These are phyloP conservation scores for Trichosanthes truncata DNA, from an alignment of 306 rosid genomes.

Conservation along the genomic window DNA sequence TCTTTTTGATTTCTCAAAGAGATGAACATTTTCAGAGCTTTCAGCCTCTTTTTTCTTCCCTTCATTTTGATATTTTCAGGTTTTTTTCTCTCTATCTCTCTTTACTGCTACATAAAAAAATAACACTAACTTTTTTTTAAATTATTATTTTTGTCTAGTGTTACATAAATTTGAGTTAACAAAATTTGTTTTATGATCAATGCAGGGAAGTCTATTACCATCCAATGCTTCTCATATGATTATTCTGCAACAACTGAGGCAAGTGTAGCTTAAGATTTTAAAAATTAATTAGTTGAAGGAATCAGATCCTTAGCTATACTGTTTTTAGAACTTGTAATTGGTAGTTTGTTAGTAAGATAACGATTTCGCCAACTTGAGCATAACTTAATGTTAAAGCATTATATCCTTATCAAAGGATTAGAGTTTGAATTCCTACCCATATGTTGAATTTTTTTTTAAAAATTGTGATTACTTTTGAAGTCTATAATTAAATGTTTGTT, in stretches of 20 bases:
- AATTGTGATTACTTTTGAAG: not conserved
- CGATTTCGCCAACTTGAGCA: no score
- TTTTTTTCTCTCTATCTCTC: conserved; percentile 13
- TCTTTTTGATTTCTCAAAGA: not conserved
- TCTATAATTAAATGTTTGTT: not conserved
- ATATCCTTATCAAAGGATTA: no score
- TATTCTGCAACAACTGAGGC: conserved; percentile 54
- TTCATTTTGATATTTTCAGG: conserved; percentile 34
- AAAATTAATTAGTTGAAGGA: not conserved
- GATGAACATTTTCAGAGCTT: conserved; percentile 32
- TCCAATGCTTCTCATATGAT: conserved; percentile 38
- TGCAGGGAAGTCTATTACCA: conserved; percentile 35
- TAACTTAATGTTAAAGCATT: no score
- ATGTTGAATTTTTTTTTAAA: no score
- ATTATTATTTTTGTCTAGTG: not conserved
- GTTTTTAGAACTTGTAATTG: not conserved
- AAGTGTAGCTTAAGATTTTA: conserved; percentile 14
- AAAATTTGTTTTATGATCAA: not conserved
- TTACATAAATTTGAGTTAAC: not conserved
- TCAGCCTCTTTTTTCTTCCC: conserved; percentile 20
- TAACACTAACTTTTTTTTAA: not conserved
- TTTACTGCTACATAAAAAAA: not conserved
- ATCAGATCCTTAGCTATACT: not conserved
- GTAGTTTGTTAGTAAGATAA: not conserved
- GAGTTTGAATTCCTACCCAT: no score